Evolutionary conservation across 306 rosid genomes (phyloP), one percentile per base, ranked within the genome.

Genomic region (Alnus glutinosa): DNA sequence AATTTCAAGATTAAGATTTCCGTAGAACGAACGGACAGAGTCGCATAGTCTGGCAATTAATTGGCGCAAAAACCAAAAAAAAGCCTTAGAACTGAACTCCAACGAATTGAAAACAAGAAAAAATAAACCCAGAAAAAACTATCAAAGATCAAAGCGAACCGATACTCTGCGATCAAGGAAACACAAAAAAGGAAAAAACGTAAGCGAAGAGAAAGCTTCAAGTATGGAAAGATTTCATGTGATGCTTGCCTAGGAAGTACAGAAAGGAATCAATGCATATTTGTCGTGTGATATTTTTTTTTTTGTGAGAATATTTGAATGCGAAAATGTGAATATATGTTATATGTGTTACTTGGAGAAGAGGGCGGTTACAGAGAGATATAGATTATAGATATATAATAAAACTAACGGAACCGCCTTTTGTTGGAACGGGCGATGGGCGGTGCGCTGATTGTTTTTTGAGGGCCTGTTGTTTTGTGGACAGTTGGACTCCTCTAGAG

Each of bases 341-440:
- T 23, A 23, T 0, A 23, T 23, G 36, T 5, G 30, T 75, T 50
- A 19, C 77, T 77, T 61, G 85, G 83, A 39, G 80, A 46, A 52
- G 72, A 80, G 74, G 76, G 55, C 58, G 55, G 19, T 12, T 59
- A 30, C 5, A 39, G 57, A 34, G 55, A n/a, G n/a, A 42, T 39
- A 32, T 4, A 7, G 73, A 82, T 6, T 37, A 28, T 36, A 10
- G 55, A 49, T 47, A 30, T 28, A 0, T 2, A 0, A 15, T 3
- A 78, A 70, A 79, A 79, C 80, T 32, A 73, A 80, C 70, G 72
- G 87, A 76, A 84, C 87, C 84, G 87, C 87, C 81, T 64, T 48
- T 18, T 16, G 32, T 18, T 16, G 9, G 66, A 49, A 4, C 11
- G 28, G 9, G 57, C 1, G 4, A 68, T 49, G 62, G 67, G 87